phyloP scores from a whole-genome alignment of 2,329 filamentous ascomycete species.

The Didymella segeticola region DNA sequence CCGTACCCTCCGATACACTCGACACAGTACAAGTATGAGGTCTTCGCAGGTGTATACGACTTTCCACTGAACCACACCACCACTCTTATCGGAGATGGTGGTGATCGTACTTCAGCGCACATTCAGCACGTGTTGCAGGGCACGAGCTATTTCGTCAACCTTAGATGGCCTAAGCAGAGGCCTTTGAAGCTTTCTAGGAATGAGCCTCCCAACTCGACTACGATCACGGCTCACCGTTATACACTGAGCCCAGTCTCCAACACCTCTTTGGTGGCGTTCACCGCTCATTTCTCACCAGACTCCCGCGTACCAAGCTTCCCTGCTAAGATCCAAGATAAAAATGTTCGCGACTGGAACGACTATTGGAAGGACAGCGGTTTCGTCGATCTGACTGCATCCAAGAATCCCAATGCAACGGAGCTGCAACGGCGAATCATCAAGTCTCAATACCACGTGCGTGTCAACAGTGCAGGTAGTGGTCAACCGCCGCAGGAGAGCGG shows the following conservation, averaged over 20 bases:
- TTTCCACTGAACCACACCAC: slow-evolving; percentile 55
- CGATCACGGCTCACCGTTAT: slow-evolving; percentile 44
- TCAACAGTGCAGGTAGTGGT: slow-evolving; percentile 58
- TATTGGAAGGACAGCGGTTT: slow-evolving; percentile 61
- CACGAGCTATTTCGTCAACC: slow-evolving; percentile 51
- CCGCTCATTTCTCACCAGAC: slow-evolving; percentile 33
- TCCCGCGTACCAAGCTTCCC: slow-evolving; percentile 31
- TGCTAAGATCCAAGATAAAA: slow-evolving; percentile 37
- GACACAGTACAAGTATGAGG: slow-evolving; percentile 41
- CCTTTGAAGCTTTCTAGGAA: slow-evolving; percentile 43
- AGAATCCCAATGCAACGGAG: slow-evolving; percentile 53
- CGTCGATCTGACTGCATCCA: slow-evolving; percentile 55
- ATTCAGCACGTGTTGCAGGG: slow-evolving; percentile 54
- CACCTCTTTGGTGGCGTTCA: slow-evolving; percentile 24
- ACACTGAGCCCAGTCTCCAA: slow-evolving; percentile 14
- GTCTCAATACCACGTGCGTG: slow-evolving; percentile 60
- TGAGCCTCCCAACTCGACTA: slow-evolving; percentile 52
- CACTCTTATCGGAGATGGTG: slow-evolving; percentile 32
- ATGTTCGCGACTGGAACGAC: slow-evolving; percentile 52
- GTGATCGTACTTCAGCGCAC: slow-evolving; percentile 44
- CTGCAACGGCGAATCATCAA: slow-evolving; percentile 59
- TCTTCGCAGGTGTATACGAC: slow-evolving; percentile 60
- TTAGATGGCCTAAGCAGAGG: slow-evolving; percentile 49
- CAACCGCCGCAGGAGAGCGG: slow-evolving; percentile 57
- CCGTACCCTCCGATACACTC: slow-evolving; percentile 53